phyloP scores from a whole-genome alignment of 78 protist species.

The Acrasis kona region DNA sequence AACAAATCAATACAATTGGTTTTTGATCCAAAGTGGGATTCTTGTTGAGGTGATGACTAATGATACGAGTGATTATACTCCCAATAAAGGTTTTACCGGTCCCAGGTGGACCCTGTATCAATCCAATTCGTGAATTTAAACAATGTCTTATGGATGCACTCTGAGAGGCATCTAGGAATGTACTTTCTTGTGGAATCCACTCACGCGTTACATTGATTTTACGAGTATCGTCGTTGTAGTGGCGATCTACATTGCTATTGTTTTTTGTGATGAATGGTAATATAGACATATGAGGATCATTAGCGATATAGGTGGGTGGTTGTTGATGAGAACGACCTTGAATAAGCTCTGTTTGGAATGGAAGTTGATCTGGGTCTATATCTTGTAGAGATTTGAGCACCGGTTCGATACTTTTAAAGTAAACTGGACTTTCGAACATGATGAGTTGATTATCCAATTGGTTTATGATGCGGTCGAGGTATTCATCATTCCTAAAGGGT shows the following conservation, averaged over 20 bases:
- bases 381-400: background rate
- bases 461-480: too few species aligned
- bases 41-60: conserved; percentile 7
- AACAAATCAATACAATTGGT: conserved; percentile 45
- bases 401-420: background rate
- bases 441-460: background rate
- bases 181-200: background rate
- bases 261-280: background rate
- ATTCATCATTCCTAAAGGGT: background rate
- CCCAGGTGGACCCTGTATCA: conserved; percentile 85
- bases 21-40: too few species aligned
- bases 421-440: background rate
- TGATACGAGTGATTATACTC: conserved; percentile 9
- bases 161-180: conserved; percentile 6
- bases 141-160: background rate
- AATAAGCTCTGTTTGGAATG: background rate
- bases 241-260: background rate
- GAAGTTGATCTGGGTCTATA: background rate
- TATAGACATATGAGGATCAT: background rate
- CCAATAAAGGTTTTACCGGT: conserved; percentile 76
- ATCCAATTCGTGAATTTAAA: conserved; percentile 14
- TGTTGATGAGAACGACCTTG: background rate
- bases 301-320: background rate
- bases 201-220: background rate
- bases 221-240: too few species aligned